Percentiles rank a stretch among this genome's conserved stretches.
These are phyloP conservation scores for Lecanicillium sp. DNA, from an alignment of 2,329 filamentous ascomycete species.

Conservation along the genomic window DNA sequence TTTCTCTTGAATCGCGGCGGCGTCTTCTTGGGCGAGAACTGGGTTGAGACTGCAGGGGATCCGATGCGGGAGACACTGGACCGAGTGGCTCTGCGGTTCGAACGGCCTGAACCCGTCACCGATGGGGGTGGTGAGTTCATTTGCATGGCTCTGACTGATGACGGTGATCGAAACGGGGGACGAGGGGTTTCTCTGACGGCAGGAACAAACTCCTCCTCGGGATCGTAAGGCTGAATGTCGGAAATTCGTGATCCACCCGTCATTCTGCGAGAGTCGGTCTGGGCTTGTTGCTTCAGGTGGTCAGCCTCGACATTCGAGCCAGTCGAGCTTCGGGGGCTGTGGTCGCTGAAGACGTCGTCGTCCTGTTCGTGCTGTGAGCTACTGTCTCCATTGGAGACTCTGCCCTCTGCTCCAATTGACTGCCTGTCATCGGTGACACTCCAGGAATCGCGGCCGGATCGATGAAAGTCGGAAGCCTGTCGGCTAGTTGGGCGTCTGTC, in stretches of 20 bases:
- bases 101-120: slow-evolving; percentile 48
- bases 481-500: slow-evolving; percentile 5
- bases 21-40: slow-evolving; percentile 53
- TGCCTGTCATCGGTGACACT: slow-evolving; percentile 4
- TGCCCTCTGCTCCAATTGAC: neutral
- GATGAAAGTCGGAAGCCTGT: neutral
- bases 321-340: slow-evolving; percentile 51
- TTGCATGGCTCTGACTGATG: slow-evolving; percentile 63
- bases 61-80: slow-evolving; percentile 50
- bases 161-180: slow-evolving; percentile 62
- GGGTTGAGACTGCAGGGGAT: slow-evolving; percentile 46
- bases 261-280: slow-evolving; percentile 20
- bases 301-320: slow-evolving; percentile 41
- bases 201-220: slow-evolving; percentile 42
- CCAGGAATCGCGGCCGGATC: slow-evolving; percentile 4
- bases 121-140: slow-evolving; percentile 62
- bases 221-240: slow-evolving; percentile 43
- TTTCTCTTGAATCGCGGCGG: slow-evolving; percentile 51
- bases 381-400: slow-evolving; percentile 20
- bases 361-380: slow-evolving; percentile 48
- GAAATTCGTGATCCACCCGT: slow-evolving; percentile 37
- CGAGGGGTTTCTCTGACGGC: slow-evolving; percentile 54
- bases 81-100: slow-evolving; percentile 40
- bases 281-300: slow-evolving; percentile 16
- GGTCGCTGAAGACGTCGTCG: slow-evolving; percentile 54